These are phyloP conservation scores for Coemansia erecta DNA, from an alignment of 192 early-diverging fungal genomes.

Conservation along the genomic window DNA sequence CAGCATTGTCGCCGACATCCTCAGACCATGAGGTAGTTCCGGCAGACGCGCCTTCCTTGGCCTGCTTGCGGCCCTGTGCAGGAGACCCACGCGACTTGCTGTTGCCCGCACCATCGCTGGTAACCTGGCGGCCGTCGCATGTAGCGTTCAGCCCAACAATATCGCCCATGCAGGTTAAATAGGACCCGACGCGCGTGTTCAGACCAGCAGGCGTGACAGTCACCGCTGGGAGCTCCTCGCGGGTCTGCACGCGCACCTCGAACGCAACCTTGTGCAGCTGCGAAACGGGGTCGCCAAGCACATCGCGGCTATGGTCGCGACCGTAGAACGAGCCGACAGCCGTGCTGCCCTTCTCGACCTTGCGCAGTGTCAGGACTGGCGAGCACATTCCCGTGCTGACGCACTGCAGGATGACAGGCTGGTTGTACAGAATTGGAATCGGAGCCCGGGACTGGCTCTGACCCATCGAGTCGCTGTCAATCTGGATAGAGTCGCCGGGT, in stretches of 20 bases:
- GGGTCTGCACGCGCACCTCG: conserved; percentile 59
- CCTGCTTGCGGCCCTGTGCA: conserved; percentile 31
- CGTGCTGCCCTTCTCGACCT: conserved; percentile 79
- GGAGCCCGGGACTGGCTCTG: conserved; percentile 48
- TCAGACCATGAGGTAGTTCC: conserved; percentile 66
- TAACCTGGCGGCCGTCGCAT: conserved; percentile 35
- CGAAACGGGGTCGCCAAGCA: conserved; percentile 81
- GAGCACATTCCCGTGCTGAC: conserved; percentile 82
- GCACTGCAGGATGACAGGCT: conserved; percentile 83
- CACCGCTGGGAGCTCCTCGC: conserved; percentile 46
- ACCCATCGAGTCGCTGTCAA: conserved; percentile 17
- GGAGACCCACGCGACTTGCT: conserved; percentile 23
- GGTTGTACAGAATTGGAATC: conserved; percentile 82
- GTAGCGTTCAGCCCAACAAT: conserved; percentile 71
- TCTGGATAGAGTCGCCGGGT: conserved; percentile 3
- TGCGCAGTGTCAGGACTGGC: conserved; percentile 78
- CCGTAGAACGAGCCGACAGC: conserved; percentile 63
- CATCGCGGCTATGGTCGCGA: conserved; percentile 47
- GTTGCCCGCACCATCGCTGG: conserved; percentile 11
- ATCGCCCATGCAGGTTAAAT: conserved; percentile 73
- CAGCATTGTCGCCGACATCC: conserved; percentile 82
- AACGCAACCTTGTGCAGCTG: conserved; percentile 91
- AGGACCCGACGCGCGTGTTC: conserved; percentile 46
- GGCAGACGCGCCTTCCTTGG: conserved; percentile 36
- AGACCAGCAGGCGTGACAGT: conserved; percentile 47